Base-by-base conservation (phyloP, 495 filamentous ascomycete species). In the Glonium stellatum region DNA sequence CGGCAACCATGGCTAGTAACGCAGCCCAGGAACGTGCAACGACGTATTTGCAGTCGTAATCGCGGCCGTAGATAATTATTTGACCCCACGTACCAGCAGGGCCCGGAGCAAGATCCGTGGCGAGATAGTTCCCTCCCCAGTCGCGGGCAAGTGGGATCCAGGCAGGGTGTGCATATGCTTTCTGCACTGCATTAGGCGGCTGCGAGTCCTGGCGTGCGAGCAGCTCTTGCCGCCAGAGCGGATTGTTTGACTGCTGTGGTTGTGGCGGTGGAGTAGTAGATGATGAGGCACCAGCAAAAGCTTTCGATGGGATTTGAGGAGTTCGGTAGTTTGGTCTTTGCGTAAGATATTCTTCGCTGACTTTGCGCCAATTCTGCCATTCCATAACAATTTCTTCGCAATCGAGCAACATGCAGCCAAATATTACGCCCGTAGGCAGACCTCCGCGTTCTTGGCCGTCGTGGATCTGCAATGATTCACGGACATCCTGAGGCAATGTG, bases 371-470 rank as follows among this genome's bases (percentile, higher is more conserved):
- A 69, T 96, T 96, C 62, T 86, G 86, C 88, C 93, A 97, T 73
- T 99, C 93, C 73, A 96, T 88, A 6, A 97, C 85, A 54, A 99
- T 96, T 72, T 99, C 93, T 71, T 99, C 93, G 71, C 93, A 99
- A 68, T 99, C 93, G 48, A 99, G 81, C 47, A 97, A 78, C 93
- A 99, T 99, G 68, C 80, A 84, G 39, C 91, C 82, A 70, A 99
- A 97, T 42, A 99, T 83, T 57, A 97, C 84, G 60, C 93, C 93
- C 0, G 93, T 97, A 1, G 93, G 93, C 58, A 81, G 79, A 56
- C 93, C 93, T 44, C 89, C 89, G 49, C 95, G 86, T 73, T 99
- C 93, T 74, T 99, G 93, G 1, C 93, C 93, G 69, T 99, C 93
- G 70, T 99, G 95, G 31, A 88, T 70, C 76, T 87, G 82, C 64